A percentile compares a stretch with the other conserved stretches of the same genome.
phyloP scores from a whole-genome alignment of 345 rosid genomes.

The Camelina hispida region DNA sequence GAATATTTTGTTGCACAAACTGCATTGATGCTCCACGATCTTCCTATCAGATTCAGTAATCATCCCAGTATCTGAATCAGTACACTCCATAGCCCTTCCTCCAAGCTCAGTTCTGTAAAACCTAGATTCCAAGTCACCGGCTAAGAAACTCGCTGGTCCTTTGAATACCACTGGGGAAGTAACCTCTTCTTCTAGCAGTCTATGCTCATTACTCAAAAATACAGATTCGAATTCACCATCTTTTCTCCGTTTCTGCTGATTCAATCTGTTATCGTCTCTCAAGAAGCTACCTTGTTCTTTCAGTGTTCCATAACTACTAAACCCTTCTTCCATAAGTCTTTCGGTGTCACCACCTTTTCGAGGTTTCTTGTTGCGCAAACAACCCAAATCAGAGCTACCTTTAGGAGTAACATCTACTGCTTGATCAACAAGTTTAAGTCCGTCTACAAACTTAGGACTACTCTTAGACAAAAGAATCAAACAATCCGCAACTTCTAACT shows the following conservation, averaged over 20 bases:
- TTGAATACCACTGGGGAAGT: background rate
- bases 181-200: background rate
- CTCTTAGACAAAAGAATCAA: slow-evolving; percentile 63
- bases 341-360: slow-evolving; percentile 22
- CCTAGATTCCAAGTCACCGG: slow-evolving; percentile 24
- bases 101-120: slow-evolving; percentile 20
- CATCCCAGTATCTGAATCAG: slow-evolving; percentile 16
- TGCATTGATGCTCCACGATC: slow-evolving; percentile 47
- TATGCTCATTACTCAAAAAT: slow-evolving; percentile 14
- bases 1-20: slow-evolving; percentile 58
- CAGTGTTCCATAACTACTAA: background rate
- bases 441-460: slow-evolving; percentile 40
- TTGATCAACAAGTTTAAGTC: slow-evolving; percentile 36
- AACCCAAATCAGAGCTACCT: slow-evolving; percentile 36
- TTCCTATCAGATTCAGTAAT: slow-evolving; percentile 16
- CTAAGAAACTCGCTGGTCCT: background rate
- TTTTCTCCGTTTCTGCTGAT: slow-evolving; percentile 10
- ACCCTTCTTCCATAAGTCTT: background rate
- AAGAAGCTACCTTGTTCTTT: slow-evolving; percentile 20
- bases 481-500: slow-evolving; percentile 53
- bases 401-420: slow-evolving; percentile 32
- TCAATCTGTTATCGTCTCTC: background rate
- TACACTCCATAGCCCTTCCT: slow-evolving; percentile 10
- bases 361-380: slow-evolving; percentile 37
- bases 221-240: background rate